Percentiles rank a stretch among this genome's conserved stretches.
Conservation (phyloP, 1,139 yeast species). For the Candida mesenterica region DNA sequence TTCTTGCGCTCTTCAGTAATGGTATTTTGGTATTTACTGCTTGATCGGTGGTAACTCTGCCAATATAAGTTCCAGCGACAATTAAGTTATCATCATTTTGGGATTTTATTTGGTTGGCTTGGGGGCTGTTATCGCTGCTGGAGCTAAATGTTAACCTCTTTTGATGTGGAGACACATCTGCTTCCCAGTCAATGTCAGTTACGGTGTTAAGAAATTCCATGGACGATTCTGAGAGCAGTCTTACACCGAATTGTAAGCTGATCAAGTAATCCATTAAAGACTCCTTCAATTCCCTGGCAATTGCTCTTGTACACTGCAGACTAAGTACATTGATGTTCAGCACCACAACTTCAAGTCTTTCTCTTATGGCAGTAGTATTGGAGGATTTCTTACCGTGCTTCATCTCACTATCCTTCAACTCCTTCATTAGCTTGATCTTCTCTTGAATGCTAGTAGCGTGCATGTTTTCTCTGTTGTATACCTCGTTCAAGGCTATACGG, state of each 20-base stretch:
- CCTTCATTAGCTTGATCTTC: slow-evolving; percentile 34
- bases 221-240: slow-evolving; percentile 29
- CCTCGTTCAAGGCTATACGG: slow-evolving; percentile 41
- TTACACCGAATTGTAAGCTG: slow-evolving; percentile 34
- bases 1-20: no score
- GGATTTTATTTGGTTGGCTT: background rate
- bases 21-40: no score
- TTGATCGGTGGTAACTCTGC: no score
- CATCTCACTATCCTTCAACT: slow-evolving; percentile 39
- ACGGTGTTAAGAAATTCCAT: slow-evolving; percentile 19
- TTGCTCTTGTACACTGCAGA: slow-evolving; percentile 48
- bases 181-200: slow-evolving; percentile 11
- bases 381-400: slow-evolving; percentile 47
- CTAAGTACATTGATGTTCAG: slow-evolving; percentile 50
- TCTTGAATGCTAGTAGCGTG: slow-evolving; percentile 33
- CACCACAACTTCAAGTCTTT: slow-evolving; percentile 47
- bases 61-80: no score
- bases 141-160: slow-evolving; percentile 1
- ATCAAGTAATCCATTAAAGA: slow-evolving; percentile 43
- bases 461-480: slow-evolving; percentile 52
- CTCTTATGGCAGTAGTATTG: slow-evolving; percentile 39
- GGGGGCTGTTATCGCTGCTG: background rate
- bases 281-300: slow-evolving; percentile 43
- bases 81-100: no score
- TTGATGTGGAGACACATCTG: slow-evolving; percentile 2